Base-by-base conservation (phyloP, 805 yeast genomes). In the Komagataella pastoris region DNA sequence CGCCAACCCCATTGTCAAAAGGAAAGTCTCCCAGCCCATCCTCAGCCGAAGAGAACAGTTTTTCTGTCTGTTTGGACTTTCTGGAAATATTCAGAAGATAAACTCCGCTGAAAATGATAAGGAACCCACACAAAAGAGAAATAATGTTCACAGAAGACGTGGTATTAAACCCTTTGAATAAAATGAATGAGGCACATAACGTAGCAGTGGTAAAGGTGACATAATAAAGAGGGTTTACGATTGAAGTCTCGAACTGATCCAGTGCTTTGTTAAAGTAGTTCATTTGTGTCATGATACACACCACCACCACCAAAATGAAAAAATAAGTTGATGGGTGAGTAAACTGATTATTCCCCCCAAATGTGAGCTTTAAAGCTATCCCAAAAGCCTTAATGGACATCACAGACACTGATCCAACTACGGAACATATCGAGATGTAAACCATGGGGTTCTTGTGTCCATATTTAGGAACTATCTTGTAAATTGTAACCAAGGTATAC, bases 301-400 rank as follows among this genome's bases (percentile, higher is more conserved):
- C 75, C 7, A 73, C 85, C 53, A 88, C 96, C 21, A 87, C 89
- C 30, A 77, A 57, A 43, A 87, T 76, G 73, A 88, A 88, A 53
- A 89, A 71, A 61, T 89, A 88, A 0, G 97, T 88, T 43, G 93
- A 83, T 7, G 83, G 71, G 60, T 88, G 93, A 2, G 88, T 76
- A 66, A 88, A 87, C 71, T 88, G 97, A 68, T 89, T 88, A 67
- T 81, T 85, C 6, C 97, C 97, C 45, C 79, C 71, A 18, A 88
- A 71, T 1, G 96, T 87, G 62, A 88, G 76, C 68, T 88, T 88
- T 61, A 88, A 72, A 1, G 96, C 96, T 59, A 88, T 85, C 43
- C 97, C 97, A 68, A 88, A 88, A 0, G 95, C 96, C 70, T 88
- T 88, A 68, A 88, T 89, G 24, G 95, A 74, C 85, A 90, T 89